Conservation (phyloP, 2,329 filamentous ascomycete species). For the Xylaria sp. region DNA sequence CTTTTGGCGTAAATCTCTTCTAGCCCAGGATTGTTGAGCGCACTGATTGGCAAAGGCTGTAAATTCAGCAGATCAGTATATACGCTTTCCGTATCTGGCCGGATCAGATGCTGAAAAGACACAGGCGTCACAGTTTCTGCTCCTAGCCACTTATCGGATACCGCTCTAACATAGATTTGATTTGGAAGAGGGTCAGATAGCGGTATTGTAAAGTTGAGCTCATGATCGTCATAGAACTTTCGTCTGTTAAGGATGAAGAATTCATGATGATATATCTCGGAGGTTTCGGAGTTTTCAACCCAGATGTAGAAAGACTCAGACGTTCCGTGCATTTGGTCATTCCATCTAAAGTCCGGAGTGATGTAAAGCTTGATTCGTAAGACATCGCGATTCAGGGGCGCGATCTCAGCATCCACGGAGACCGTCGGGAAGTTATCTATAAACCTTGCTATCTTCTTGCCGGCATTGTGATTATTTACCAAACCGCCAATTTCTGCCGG, state of each 20-base stretch:
- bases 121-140: slow-evolving; percentile 95
- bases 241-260: slow-evolving; percentile 92
- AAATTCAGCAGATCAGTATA: slow-evolving; percentile 94
- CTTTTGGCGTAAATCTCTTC: slow-evolving; percentile 89
- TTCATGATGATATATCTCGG: slow-evolving; percentile 97
- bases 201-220: slow-evolving; percentile 97
- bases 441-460: slow-evolving; percentile 80
- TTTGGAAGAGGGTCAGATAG: slow-evolving; percentile 91
- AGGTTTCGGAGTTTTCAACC: slow-evolving; percentile 98
- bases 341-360: slow-evolving; percentile 92
- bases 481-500: slow-evolving; percentile 86
- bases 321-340: slow-evolving; percentile 89
- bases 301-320: slow-evolving; percentile 98
- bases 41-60: slow-evolving; percentile 86
- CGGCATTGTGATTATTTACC: slow-evolving; percentile 91
- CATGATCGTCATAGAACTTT: slow-evolving; percentile 95
- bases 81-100: slow-evolving; percentile 95
- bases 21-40: slow-evolving; percentile 84
- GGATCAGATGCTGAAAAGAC: slow-evolving; percentile 97
- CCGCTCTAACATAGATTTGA: slow-evolving; percentile 93
- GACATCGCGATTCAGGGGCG: slow-evolving; percentile 93
- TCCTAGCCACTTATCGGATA: slow-evolving; percentile 96
- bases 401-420: slow-evolving; percentile 91
- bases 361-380: slow-evolving; percentile 88
- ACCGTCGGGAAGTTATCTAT: slow-evolving; percentile 93